Evolutionary conservation across 805 yeast genomes (phyloP), one percentile per base, ranked within the genome.

Genomic region (Saccharomyces eubayanus): DNA sequence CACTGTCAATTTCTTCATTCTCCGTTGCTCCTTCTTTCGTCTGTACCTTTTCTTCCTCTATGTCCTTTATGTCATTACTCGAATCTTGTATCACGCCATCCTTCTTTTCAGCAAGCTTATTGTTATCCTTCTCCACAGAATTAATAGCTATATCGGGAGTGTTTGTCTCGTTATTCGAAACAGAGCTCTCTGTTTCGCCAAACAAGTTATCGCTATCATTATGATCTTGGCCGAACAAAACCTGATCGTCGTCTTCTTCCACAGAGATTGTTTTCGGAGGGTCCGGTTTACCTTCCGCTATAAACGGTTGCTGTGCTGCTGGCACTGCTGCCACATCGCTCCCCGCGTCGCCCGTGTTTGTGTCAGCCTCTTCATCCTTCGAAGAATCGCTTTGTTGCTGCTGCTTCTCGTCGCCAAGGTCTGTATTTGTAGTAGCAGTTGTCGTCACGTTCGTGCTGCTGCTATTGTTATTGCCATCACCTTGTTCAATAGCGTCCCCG

Each of bases 1-100:
- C 75, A 40, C 70, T 74, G 2, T 70, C 74, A 12, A 68, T 74
- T 45, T 74, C 75, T 30, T 68, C 75, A 24, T 71, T 76, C 14
- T 65, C 68, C 50, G 67, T 62, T 5, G 60, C 67, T 28, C 66
- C 68, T 16, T 62, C 63, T 53, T 62, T 67, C 46, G 53, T 53
- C 14, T 61, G 64, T 48, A 53, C 57, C 28, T 53, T 52, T 40
- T 55, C 62, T 50, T 60, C 59, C 53, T 56, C 59, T 31, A 64
- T 62, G 10, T 10, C 21, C 10, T 28, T 11, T 8, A 9, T 28
- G 9, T 28, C 14, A 3, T 21, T 28, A 28, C 20, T 50, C 20
- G 28, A 28, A 14, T 28, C 16, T 8, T 45, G 29, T 24, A 49
- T 29, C 12, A 29, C 31, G 14, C 27, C 36, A 43, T 59, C 65